Conservation (phyloP, 2,329 filamentous ascomycete species). For the Trichoderma breve region DNA sequence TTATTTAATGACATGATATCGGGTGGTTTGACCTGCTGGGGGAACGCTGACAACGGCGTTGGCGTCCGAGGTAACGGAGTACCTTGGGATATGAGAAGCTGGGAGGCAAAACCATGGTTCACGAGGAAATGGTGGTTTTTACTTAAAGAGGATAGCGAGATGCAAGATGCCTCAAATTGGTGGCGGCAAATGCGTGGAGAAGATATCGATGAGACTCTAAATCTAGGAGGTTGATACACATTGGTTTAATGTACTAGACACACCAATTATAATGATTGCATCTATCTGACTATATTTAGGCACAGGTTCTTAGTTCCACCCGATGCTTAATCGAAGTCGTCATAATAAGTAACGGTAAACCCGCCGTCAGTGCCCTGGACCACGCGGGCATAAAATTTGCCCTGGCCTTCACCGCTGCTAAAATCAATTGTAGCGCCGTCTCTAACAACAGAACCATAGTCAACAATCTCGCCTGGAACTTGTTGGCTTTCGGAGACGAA, state of each 20-base stretch:
- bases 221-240: not conserved
- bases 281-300: not conserved
- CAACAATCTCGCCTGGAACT: slow-evolving; percentile 14
- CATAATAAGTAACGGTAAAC: slow-evolving; percentile 6
- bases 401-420: not conserved
- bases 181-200: not conserved
- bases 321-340: not conserved
- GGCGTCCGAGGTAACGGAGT: not conserved
- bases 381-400: slow-evolving; percentile 10
- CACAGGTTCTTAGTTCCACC: not conserved
- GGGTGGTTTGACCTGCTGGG: not conserved
- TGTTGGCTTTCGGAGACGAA: slow-evolving; percentile 11
- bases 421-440: slow-evolving; percentile 12
- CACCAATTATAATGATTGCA: not conserved
- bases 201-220: not conserved
- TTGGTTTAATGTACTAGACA: not conserved
- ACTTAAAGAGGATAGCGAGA: not conserved
- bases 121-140: not conserved
- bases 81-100: not conserved
- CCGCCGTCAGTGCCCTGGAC: not conserved
- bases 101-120: not conserved
- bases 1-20: not conserved
- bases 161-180: not conserved
- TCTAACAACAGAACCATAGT: not conserved
- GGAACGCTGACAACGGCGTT: not conserved